Percentiles rank a stretch among this genome's conserved stretches.
Conservation (phyloP, 768 basidiomycete genomes). For the Amanita exitialis region DNA sequence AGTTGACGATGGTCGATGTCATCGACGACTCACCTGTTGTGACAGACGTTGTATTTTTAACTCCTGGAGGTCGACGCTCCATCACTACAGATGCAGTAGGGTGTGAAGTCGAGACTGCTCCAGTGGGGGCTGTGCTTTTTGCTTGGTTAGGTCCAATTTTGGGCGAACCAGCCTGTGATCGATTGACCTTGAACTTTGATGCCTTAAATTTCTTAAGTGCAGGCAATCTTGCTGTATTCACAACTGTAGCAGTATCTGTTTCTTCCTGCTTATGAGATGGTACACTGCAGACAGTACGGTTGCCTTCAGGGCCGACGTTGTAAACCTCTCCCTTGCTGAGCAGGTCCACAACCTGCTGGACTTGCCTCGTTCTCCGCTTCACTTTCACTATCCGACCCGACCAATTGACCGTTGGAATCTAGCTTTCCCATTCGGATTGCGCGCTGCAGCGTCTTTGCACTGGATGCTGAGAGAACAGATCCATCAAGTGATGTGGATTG, state of each 20-base stretch:
- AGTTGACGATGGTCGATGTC: conserved; percentile 1
- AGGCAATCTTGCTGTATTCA: conserved; percentile 10
- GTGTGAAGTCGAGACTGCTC: background rate
- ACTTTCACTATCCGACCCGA: conserved; percentile 45
- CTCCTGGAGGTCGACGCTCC: conserved; percentile 8
- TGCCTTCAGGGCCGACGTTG: conserved; percentile 40
- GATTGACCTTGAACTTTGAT: conserved; percentile 42
- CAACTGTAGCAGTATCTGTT: background rate
- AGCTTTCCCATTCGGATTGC: conserved; percentile 50
- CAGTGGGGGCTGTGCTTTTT: background rate
- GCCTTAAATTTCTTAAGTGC: conserved; percentile 26
- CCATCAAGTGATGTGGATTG: conserved; percentile 28
- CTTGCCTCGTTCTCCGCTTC: conserved; percentile 41
- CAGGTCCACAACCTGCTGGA: conserved; percentile 42
- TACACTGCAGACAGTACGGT: conserved; percentile 17
- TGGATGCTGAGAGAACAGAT: conserved; percentile 33
- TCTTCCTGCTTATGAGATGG: conserved; percentile 9
- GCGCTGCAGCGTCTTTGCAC: conserved; percentile 36
- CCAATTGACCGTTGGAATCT: conserved; percentile 34
- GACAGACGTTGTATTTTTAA: background rate
- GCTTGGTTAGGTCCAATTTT: background rate
- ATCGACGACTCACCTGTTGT: background rate
- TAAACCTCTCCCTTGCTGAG: conserved; percentile 40
- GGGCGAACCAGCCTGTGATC: conserved; percentile 19
- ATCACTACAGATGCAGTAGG: conserved; percentile 8